Evolutionary conservation across 345 rosid species (phyloP), one percentile per base, ranked within the genome.

Genomic region (Pugionium dolabratum): DNA sequence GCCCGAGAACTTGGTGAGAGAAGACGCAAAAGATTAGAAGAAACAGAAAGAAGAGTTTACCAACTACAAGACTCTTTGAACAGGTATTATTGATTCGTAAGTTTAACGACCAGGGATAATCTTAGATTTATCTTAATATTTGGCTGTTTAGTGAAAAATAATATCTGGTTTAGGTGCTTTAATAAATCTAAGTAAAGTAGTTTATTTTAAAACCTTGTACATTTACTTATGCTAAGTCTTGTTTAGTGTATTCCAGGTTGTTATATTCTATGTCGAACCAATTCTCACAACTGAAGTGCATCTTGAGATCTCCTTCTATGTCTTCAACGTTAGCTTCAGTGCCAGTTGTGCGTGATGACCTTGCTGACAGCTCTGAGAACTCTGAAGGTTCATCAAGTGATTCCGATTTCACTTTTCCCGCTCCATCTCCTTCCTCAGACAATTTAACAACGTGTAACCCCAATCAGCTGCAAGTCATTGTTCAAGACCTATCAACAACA

Each of bases 191-290:
- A 11, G 31, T 61, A 32, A 54, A 33, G 42, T 27, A 39, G 37
- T 40, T 59, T 49, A 4, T 41, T 53, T 11, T 18, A 2, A 39
- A 29, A 37, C 28, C 28, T 26, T 34, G 58, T 68, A 46, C 76
- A 76, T 79, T 69, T 76, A 71, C 80, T 84, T 76, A 85, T 79
- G 62, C 81, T 78, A 78, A 63, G 78, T 78, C 82, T 74, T 83
- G 80, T 84, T 79, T 85, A 85, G 90, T 83, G 81, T 81, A 81
- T 79, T 81, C 74, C 98, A 88, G 96, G 91, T 81, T 93, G 85
- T 74, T 87, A 67, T 80, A 84, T 54, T 79, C 82, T 70, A 85
- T 92, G 85, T 81, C 96, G 18, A 94, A 89, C 75, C 97, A 89
- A 78, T 82, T 93, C 79, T 77, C 96, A 9, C 91, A 87, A 82